Percentiles rank a stretch among this genome's conserved stretches.
These are phyloP conservation scores for Grosmannia huntii DNA, from an alignment of 2,329 filamentous ascomycete species.

Conservation along the genomic window DNA sequence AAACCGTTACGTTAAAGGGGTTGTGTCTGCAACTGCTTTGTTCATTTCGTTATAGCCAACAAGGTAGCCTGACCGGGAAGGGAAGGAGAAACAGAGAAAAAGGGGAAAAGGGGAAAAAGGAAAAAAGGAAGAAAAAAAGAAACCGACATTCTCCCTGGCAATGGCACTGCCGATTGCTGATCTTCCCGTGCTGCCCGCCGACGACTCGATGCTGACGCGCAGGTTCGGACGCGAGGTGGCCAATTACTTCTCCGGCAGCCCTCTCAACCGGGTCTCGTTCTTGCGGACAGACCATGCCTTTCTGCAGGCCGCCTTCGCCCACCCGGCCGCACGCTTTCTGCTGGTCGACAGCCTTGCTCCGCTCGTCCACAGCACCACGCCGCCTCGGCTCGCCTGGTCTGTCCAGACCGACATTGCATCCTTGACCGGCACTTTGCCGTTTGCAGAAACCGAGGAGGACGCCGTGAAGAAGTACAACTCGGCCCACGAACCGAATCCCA, in stretches of 20 bases:
- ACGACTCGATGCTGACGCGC: slow-evolving; percentile 56
- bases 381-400: slow-evolving; percentile 49
- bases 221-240: slow-evolving; percentile 69
- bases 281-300: slow-evolving; percentile 60
- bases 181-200: slow-evolving; percentile 32
- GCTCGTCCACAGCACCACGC: slow-evolving; percentile 36
- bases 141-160: too few relatives aligned
- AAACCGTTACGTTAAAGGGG: too few relatives aligned
- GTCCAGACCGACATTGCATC: slow-evolving; percentile 54
- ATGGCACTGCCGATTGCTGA: slow-evolving; percentile 8
- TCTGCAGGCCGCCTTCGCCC: slow-evolving; percentile 51
- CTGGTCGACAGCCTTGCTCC: slow-evolving; percentile 70
- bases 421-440: slow-evolving; percentile 61
- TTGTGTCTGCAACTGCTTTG: background rate
- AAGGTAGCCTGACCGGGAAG: too few relatives aligned
- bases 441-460: slow-evolving; percentile 58
- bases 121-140: background rate
- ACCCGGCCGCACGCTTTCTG: slow-evolving; percentile 58
- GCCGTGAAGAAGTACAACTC: slow-evolving; percentile 65
- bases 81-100: too few relatives aligned
- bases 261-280: slow-evolving; percentile 69
- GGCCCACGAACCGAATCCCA: slow-evolving; percentile 41
- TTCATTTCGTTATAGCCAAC: background rate
- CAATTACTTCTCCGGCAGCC: slow-evolving; percentile 75
- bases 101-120: background rate